Evolutionary conservation across 768 basidiomycete genomes (phyloP).

Genomic region (Cyathus striatus): DNA sequence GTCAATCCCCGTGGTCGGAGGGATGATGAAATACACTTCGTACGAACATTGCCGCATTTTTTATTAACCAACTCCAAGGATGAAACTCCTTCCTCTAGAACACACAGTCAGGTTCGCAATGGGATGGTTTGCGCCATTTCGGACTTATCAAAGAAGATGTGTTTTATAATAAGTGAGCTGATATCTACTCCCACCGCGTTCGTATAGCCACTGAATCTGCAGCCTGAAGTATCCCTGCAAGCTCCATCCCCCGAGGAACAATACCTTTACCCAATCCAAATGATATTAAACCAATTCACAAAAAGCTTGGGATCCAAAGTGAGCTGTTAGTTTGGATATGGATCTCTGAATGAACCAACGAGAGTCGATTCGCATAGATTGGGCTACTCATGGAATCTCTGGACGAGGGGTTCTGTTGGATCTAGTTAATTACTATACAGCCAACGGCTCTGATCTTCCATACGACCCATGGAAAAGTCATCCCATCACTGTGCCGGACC

Average conservation of each 20-base stretch:
- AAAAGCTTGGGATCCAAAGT: constrained; percentile 68
- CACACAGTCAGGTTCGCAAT: constrained; percentile 67
- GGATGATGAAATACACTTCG: constrained; percentile 56
- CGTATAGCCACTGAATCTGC: too few relatives aligned
- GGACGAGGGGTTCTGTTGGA: constrained; percentile 69
- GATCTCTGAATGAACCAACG: too few relatives aligned
- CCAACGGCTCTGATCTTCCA: constrained; percentile 33
- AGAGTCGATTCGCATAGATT: constrained; percentile 47
- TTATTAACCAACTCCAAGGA: not conserved
- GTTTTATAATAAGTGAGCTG: constrained; percentile 63
- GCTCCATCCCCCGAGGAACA: constrained; percentile 37
- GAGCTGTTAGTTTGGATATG: too few relatives aligned
- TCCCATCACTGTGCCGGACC: constrained; percentile 42
- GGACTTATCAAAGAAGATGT: constrained; percentile 46
- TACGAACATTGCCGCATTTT: constrained; percentile 16
- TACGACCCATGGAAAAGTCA: constrained; percentile 64
- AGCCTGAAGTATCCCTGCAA: constrained; percentile 43
- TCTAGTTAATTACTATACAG: constrained; percentile 48
- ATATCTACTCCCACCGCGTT: too few relatives aligned
- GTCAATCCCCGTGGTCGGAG: constrained; percentile 21
- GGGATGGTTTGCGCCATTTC: constrained; percentile 64
- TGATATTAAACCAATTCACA: constrained; percentile 37
- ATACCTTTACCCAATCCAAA: constrained; percentile 43
- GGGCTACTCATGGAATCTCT: constrained; percentile 67
- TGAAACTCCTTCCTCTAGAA: constrained; percentile 38